Percentiles rank a stretch among this genome's conserved stretches.
Conservation (phyloP, 2,329 filamentous ascomycete species). For the Diaporthe australafricana region DNA sequence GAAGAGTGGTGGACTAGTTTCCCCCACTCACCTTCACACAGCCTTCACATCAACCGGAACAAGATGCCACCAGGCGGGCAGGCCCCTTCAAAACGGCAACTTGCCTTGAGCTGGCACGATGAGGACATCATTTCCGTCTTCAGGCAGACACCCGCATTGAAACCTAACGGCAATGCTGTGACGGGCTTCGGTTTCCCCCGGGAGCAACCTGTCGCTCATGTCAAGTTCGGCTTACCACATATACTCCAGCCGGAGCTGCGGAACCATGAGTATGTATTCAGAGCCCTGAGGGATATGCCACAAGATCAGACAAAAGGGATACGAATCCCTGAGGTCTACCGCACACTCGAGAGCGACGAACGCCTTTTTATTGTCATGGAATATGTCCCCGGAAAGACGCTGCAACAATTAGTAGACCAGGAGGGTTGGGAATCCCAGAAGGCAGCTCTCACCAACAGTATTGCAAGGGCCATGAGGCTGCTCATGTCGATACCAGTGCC, state of each 20-base stretch:
- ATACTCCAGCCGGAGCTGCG: neutral
- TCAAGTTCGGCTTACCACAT: neutral
- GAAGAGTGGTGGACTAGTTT: too few relatives aligned
- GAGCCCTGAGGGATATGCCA: neutral
- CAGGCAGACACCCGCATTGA: neutral
- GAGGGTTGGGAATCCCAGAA: neutral
- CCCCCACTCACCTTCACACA: too few relatives aligned
- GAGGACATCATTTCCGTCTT: constrained; percentile 7
- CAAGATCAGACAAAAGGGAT: neutral
- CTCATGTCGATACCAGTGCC: constrained; percentile 30
- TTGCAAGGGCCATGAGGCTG: neutral
- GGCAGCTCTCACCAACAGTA: neutral
- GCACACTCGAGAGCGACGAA: neutral
- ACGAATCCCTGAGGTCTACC: neutral
- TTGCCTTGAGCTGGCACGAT: constrained; percentile 3
- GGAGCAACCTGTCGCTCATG: neutral
- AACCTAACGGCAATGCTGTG: neutral
- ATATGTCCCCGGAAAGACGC: neutral
- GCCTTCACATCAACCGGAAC: constrained; percentile 1
- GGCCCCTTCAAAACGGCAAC: neutral
- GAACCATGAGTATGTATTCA: neutral
- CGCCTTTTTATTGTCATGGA: neutral
- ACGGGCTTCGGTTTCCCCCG: neutral
- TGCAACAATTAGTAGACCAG: neutral
- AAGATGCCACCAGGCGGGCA: neutral